Percentiles rank a stretch among this genome's conserved stretches.
Evolutionary conservation across 768 basidiomycete genomes (phyloP).

Genomic region (Amanita pallidorosea): DNA sequence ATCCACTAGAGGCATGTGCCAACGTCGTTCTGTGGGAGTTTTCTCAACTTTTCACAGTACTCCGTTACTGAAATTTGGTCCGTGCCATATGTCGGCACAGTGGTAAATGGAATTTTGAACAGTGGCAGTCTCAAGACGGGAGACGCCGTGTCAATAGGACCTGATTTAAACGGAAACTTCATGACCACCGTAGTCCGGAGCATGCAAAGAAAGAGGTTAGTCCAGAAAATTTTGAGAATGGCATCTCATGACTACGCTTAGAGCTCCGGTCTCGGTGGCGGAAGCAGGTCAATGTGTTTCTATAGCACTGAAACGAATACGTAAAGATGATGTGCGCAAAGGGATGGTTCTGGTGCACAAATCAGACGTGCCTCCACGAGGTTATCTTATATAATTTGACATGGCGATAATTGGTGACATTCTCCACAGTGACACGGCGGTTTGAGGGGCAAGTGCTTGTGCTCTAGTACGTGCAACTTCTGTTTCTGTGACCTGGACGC

Average conservation of each 20-base stretch:
- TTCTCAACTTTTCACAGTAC: slow-evolving; percentile 33
- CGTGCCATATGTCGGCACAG: slow-evolving; percentile 78
- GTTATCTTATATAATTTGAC: slow-evolving; percentile 20
- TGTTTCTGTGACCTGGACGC: neutral
- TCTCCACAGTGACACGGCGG: slow-evolving; percentile 49
- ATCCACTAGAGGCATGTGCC: slow-evolving; percentile 59
- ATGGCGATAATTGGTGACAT: neutral
- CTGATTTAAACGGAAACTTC: slow-evolving; percentile 88
- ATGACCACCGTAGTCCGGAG: slow-evolving; percentile 71
- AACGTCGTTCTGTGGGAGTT: neutral
- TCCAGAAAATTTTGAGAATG: neutral
- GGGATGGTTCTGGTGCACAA: slow-evolving; percentile 90
- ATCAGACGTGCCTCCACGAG: slow-evolving; percentile 67
- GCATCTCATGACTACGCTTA: slow-evolving; percentile 11
- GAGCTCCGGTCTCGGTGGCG: slow-evolving; percentile 71
- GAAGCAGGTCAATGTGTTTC: slow-evolving; percentile 97
- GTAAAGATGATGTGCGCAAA: slow-evolving; percentile 74
- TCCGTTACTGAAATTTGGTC: slow-evolving; percentile 85
- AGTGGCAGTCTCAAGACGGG: slow-evolving; percentile 67
- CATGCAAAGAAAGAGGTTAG: slow-evolving; percentile 87
- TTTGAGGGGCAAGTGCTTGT: slow-evolving; percentile 95
- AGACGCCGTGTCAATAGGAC: slow-evolving; percentile 77
- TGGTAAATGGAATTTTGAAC: slow-evolving; percentile 78
- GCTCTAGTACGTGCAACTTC: slow-evolving; percentile 54
- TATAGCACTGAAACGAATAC: slow-evolving; percentile 83